These are phyloP conservation scores for Colletotrichum sp. DNA, from an alignment of 2,329 filamentous ascomycete species.

Conservation along the genomic window DNA sequence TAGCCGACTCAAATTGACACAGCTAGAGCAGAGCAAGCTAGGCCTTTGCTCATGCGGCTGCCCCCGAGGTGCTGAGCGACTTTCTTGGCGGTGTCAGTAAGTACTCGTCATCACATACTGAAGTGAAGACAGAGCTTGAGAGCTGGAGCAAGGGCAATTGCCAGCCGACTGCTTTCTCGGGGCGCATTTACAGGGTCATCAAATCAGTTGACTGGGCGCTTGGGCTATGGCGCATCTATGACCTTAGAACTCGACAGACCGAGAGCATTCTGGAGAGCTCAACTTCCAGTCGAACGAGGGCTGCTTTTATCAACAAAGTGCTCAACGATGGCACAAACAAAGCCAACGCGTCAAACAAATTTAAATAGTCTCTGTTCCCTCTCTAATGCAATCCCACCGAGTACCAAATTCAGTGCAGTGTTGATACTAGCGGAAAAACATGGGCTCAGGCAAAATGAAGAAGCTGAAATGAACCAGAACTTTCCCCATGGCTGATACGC, in stretches of 20 bases:
- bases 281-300: background rate
- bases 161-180: background rate
- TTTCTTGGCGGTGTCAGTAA: background rate
- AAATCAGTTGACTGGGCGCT: background rate
- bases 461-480: too few species aligned
- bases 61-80: background rate
- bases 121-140: background rate
- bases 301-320: background rate
- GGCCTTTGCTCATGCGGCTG: background rate
- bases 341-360: rapidly evolving
- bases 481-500: too few species aligned
- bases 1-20: background rate
- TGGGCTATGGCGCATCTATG: background rate
- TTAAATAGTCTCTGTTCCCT: background rate
- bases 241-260: background rate
- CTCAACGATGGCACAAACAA: background rate
- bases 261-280: background rate
- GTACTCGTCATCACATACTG: background rate
- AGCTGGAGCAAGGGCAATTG: background rate
- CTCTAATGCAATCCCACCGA: rapidly evolving
- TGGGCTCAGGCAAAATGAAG: background rate
- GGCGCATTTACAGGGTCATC: background rate
- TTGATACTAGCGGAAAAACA: background rate
- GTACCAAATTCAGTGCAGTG: rapidly evolving
- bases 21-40: background rate